Conservation (phyloP, 441 rosid species). For the Rhodomyrtus psidioides region DNA sequence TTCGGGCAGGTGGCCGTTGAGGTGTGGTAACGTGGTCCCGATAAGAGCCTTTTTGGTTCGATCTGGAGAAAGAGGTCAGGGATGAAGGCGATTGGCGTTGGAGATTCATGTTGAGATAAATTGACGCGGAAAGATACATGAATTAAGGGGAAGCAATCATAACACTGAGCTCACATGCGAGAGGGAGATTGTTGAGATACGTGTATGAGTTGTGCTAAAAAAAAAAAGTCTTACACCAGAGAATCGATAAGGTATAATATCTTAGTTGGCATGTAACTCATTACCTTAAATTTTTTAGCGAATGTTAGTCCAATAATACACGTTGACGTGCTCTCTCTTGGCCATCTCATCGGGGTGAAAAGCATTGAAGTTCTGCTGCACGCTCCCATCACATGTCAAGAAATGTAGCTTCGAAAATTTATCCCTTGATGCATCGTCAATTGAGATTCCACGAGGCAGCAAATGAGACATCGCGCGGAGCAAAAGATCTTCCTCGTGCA, state of each 20-base stretch:
- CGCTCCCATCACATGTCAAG: background rate
- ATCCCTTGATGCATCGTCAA: background rate
- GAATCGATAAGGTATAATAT: background rate
- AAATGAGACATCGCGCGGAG: no score
- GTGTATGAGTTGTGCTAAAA: background rate
- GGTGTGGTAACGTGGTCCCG: no score
- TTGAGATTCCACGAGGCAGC: no score
- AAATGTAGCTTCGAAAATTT: background rate
- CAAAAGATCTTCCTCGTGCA: no score
- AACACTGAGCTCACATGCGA: no score
- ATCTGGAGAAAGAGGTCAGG: no score
- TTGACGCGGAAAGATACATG: no score
- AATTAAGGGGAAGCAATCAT: no score
- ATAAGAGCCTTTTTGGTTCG: no score
- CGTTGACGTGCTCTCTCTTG: fast-evolving
- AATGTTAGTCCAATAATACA: fast-evolving
- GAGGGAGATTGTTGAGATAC: background rate
- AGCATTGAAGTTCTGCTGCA: fast-evolving
- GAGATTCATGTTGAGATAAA: no score
- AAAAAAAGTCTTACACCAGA: background rate
- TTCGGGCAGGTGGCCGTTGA: no score
- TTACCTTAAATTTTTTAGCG: background rate
- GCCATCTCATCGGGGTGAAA: fast-evolving
- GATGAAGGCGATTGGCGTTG: no score
- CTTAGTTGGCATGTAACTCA: fast-evolving